Percentiles rank a stretch among this genome's conserved stretches.
phyloP scores from a whole-genome alignment of 768 basidiomycete species.

The Gloeophyllum trabeum region DNA sequence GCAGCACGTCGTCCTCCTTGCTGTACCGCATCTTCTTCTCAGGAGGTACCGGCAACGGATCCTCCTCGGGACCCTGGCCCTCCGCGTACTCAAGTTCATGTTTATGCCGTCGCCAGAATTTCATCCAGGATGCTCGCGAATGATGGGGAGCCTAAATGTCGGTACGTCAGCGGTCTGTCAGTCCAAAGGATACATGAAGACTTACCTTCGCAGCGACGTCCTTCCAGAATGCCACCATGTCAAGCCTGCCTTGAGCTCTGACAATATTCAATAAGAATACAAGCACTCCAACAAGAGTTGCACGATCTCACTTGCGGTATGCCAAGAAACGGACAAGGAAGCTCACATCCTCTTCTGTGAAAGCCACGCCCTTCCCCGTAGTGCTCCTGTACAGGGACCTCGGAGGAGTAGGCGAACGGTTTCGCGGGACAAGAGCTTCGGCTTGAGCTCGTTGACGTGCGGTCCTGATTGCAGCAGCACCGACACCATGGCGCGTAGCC shows the following conservation, averaged over 20 bases:
- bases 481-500: conserved; percentile 12
- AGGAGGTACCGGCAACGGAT: conserved; percentile 62
- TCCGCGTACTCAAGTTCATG: conserved; percentile 65
- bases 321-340: conserved; percentile 72
- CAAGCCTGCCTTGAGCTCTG: conserved; percentile 47
- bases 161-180: background rate
- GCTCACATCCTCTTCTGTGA: conserved; percentile 72
- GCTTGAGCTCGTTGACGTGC: conserved; percentile 29
- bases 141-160: conserved; percentile 68
- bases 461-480: conserved; percentile 33
- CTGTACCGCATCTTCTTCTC: conserved; percentile 88
- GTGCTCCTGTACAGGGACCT: conserved; percentile 73
- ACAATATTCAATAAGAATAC: conserved; percentile 7
- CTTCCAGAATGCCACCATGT: conserved; percentile 76
- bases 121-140: conserved; percentile 91
- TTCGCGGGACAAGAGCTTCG: conserved; percentile 28
- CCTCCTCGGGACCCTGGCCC: conserved; percentile 42
- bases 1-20: conserved; percentile 63
- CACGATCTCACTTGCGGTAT: conserved; percentile 49
- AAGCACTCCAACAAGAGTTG: background rate
- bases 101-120: conserved; percentile 82
- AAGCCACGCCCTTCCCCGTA: conserved; percentile 84
- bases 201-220: conserved; percentile 58
- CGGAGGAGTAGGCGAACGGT: conserved; percentile 74
- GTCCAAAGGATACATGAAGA: background rate